phyloP scores from a whole-genome alignment of 208 protist species.

The Sergeia podlipaevii region DNA sequence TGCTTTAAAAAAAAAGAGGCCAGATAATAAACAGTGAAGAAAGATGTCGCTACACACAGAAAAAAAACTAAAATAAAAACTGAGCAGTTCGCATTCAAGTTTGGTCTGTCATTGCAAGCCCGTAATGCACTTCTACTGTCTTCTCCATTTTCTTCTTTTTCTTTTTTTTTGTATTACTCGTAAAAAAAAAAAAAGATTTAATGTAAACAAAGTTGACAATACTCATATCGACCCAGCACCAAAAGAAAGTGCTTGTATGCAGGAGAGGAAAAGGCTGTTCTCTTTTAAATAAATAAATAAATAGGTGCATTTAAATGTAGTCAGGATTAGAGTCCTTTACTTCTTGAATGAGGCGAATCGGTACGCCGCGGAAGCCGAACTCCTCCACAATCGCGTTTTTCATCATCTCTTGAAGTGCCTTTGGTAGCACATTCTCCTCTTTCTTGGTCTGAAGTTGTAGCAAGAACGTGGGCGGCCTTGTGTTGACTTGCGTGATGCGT shows the following conservation, averaged over 20 bases:
- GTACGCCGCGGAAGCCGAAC: constrained; percentile 88
- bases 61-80: too few species aligned
- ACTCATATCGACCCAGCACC: too few species aligned
- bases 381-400: constrained; percentile 90
- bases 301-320: constrained; percentile 61
- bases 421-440: constrained; percentile 71
- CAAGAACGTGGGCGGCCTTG: constrained; percentile 80
- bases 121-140: too few species aligned
- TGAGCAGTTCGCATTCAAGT: too few species aligned
- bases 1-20: too few species aligned
- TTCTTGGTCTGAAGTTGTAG: constrained; percentile 89
- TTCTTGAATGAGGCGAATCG: constrained; percentile 84
- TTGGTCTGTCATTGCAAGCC: too few species aligned
- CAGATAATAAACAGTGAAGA: too few species aligned
- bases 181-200: not conserved
- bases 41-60: too few species aligned
- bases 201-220: constrained; percentile 5
- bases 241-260: too few species aligned
- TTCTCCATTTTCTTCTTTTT: not conserved
- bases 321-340: constrained; percentile 88
- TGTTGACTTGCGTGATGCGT: constrained; percentile 84
- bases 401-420: constrained; percentile 86
- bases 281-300: not conserved
- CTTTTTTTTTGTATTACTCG: constrained; percentile 2
- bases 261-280: not conserved